Evolutionary conservation across 768 basidiomycete genomes (phyloP).

Genomic region (Grammothele lineata): DNA sequence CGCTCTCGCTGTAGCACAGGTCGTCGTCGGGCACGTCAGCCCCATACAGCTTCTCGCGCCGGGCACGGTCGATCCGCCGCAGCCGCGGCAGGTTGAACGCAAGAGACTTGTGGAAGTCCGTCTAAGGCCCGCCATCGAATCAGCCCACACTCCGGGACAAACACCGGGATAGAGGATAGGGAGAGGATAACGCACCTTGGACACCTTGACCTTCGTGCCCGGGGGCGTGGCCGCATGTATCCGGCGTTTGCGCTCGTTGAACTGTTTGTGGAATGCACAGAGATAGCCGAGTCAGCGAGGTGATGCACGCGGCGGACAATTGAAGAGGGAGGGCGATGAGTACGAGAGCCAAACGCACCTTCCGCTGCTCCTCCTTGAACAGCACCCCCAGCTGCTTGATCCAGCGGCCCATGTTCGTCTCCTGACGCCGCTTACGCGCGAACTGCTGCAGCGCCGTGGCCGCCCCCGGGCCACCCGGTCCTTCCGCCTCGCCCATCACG

Average conservation of each 20-base stretch:
- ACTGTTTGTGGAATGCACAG: constrained; percentile 36
- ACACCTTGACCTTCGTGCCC: constrained; percentile 46
- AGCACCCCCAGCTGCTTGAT: constrained; percentile 59
- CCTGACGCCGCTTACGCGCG: constrained; percentile 33
- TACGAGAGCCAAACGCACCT: constrained; percentile 39
- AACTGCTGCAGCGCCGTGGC: constrained; percentile 22
- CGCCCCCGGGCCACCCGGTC: too few relatives aligned
- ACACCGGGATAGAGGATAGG: too few relatives aligned
- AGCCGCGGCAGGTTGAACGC: constrained; percentile 52
- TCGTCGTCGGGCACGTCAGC: constrained; percentile 36
- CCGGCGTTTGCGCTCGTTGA: constrained; percentile 58
- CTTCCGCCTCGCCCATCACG: constrained; percentile 24
- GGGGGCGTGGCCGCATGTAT: constrained; percentile 40
- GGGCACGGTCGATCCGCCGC: constrained; percentile 54
- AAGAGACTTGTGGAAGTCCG: constrained; percentile 65
- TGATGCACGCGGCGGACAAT: background rate
- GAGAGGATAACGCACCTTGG: constrained; percentile 44
- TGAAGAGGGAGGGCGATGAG: background rate
- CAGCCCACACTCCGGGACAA: too few relatives aligned
- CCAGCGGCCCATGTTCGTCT: constrained; percentile 58
- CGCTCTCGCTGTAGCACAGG: constrained; percentile 43
- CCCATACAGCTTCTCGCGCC: constrained; percentile 41
- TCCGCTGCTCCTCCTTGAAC: constrained; percentile 62
- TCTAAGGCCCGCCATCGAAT: constrained; percentile 44
- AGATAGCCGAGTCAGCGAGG: constrained; percentile 2